Evolutionary conservation across 129 eudicot genomes (phyloP).

Genomic region (Saposhnikovia divaricata): DNA sequence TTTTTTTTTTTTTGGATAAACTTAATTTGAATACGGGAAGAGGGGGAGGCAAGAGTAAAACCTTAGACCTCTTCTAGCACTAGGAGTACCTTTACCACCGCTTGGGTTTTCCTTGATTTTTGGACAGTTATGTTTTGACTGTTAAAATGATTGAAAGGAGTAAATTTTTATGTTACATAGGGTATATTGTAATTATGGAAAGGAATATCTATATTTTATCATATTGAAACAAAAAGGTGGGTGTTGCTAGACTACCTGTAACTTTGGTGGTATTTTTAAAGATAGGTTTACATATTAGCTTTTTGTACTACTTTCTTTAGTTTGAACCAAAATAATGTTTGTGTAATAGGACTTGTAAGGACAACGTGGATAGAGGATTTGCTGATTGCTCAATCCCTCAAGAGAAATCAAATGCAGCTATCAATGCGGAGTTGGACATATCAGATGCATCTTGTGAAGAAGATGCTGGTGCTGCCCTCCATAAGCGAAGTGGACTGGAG

Average conservation of each 20-base stretch:
- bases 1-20: not conserved
- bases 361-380: slow-evolving; percentile 67
- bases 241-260: not conserved
- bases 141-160: not conserved
- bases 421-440: slow-evolving; percentile 77
- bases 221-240: not conserved
- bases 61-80: not conserved
- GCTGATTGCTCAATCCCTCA: slow-evolving; percentile 82
- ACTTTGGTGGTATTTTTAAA: too few relatives aligned
- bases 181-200: not conserved
- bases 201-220: not conserved
- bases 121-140: not conserved
- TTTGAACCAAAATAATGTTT: not conserved
- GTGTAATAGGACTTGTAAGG: slow-evolving; percentile 69
- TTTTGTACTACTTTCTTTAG: not conserved
- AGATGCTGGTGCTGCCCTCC: slow-evolving; percentile 35
- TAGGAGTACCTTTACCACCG: not conserved
- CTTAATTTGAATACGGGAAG: not conserved
- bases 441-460: slow-evolving; percentile 83
- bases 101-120: not conserved
- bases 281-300: not conserved
- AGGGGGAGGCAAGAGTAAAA: not conserved
- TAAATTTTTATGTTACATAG: not conserved
- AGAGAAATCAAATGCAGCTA: slow-evolving; percentile 84
- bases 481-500: slow-evolving; percentile 27